Evolutionary conservation across 106 monocot genomes (phyloP).

Genomic region (Chionographis japonica): DNA sequence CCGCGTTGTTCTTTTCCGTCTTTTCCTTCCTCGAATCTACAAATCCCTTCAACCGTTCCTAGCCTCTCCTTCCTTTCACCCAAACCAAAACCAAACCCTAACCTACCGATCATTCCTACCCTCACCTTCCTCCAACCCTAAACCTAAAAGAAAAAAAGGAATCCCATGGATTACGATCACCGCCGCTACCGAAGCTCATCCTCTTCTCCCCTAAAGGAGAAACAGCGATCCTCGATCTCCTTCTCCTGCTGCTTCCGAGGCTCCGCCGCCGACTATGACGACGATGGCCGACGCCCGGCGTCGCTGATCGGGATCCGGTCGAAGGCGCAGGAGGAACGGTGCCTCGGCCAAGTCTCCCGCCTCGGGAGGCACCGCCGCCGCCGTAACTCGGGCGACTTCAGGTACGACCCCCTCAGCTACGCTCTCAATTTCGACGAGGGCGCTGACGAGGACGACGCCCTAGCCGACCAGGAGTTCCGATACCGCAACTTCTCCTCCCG

Average conservation of each 20-base stretch:
- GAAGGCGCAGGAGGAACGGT: conserved; percentile 33
- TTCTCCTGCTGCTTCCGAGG: conserved; percentile 58
- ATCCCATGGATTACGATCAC: conserved; percentile 18
- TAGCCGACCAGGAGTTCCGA: conserved; percentile 12
- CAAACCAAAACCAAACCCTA: background rate
- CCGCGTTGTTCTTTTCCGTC: conserved; percentile 4
- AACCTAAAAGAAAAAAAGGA: background rate
- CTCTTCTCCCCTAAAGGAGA: conserved; percentile 12
- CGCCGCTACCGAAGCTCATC: background rate
- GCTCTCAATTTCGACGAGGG: conserved; percentile 55
- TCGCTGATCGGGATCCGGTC: conserved; percentile 47
- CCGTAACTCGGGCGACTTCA: conserved; percentile 30
- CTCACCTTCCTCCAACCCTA: background rate
- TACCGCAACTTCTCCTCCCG: conserved; percentile 41
- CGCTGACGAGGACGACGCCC: conserved; percentile 15
- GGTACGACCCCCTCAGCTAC: conserved; percentile 62
- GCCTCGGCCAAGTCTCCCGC: conserved; percentile 12
- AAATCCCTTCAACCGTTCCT: background rate
- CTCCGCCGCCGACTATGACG: conserved; percentile 8
- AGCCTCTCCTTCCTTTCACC: background rate
- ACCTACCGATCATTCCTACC: background rate
- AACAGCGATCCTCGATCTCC: conserved; percentile 33
- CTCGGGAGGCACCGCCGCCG: conserved; percentile 9
- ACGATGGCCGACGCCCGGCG: conserved; percentile 2
- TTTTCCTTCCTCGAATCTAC: background rate